A percentile compares a stretch with the other conserved stretches of the same genome.
Evolutionary conservation across 2,329 filamentous ascomycete genomes (phyloP).

Genomic region (Calonectria fujianensis): DNA sequence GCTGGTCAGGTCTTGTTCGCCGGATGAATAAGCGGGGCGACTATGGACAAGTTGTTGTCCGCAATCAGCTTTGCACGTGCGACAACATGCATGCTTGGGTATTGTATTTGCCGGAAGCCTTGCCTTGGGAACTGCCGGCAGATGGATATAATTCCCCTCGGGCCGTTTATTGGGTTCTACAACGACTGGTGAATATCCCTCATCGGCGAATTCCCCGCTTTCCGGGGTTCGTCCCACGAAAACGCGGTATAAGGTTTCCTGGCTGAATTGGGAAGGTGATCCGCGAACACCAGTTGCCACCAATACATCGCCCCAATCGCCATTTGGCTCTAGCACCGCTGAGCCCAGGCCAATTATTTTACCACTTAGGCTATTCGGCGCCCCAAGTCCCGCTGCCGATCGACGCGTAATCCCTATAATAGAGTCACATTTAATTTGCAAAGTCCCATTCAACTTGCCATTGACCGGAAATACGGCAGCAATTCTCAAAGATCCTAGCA

Average conservation of each 20-base stretch:
- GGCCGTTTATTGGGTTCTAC: neutral
- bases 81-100: neutral
- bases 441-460: neutral
- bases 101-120: conserved; percentile 7
- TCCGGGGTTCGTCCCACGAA: conserved; percentile 1
- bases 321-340: neutral
- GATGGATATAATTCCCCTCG: neutral
- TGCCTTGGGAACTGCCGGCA: neutral
- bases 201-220: neutral
- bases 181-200: conserved; percentile 12
- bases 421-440: neutral
- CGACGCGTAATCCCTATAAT: conserved; percentile 2
- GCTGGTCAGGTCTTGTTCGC: neutral
- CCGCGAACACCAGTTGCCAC: neutral
- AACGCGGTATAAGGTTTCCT: conserved; percentile 20
- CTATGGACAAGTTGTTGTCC: neutral
- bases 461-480: neutral
- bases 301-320: neutral
- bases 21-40: neutral
- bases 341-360: neutral
- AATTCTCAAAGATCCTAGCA: neutral
- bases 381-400: neutral
- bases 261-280: conserved; percentile 12
- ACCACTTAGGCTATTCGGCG: neutral
- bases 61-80: neutral